phyloP scores from a whole-genome alignment of 768 basidiomycete genomes.

The Psilocybe azurescens region DNA sequence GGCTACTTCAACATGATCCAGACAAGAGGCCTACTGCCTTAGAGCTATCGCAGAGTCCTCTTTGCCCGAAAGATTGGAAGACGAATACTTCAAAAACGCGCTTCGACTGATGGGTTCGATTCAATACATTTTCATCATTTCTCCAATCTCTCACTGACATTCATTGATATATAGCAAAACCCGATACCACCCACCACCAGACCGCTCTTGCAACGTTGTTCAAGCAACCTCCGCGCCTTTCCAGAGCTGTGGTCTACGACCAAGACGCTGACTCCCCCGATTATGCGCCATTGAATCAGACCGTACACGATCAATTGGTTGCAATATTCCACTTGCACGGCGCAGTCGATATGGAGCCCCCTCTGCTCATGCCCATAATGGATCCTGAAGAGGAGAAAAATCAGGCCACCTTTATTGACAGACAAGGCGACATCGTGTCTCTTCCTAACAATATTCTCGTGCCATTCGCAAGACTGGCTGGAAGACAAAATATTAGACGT shows the following conservation, averaged over 20 bases:
- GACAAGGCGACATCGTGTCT: constrained; percentile 76
- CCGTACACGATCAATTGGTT: constrained; percentile 77
- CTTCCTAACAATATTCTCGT: constrained; percentile 75
- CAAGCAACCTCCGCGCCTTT: constrained; percentile 67
- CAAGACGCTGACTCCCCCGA: constrained; percentile 69
- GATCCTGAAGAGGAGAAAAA: constrained; percentile 66
- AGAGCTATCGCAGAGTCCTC: constrained; percentile 80
- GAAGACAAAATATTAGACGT: constrained; percentile 61
- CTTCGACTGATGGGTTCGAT: constrained; percentile 76
- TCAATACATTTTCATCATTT: constrained; percentile 23
- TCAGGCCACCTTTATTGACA: constrained; percentile 79
- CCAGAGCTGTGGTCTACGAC: constrained; percentile 78
- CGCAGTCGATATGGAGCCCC: constrained; percentile 86
- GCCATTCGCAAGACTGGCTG: constrained; percentile 86
- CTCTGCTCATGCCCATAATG: constrained; percentile 78
- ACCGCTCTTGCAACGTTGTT: constrained; percentile 81
- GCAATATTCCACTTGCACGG: constrained; percentile 89
- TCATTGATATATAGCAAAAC: constrained; percentile 57
- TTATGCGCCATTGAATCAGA: constrained; percentile 71
- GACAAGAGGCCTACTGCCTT: constrained; percentile 77
- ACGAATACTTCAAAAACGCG: constrained; percentile 86
- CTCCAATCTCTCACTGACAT: background rate
- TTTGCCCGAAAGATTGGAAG: constrained; percentile 82
- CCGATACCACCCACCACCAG: constrained; percentile 82
- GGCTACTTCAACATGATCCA: constrained; percentile 84